These are phyloP conservation scores for Paecilomyces formosus DNA, from an alignment of 2,329 filamentous ascomycete species.

Conservation along the genomic window DNA sequence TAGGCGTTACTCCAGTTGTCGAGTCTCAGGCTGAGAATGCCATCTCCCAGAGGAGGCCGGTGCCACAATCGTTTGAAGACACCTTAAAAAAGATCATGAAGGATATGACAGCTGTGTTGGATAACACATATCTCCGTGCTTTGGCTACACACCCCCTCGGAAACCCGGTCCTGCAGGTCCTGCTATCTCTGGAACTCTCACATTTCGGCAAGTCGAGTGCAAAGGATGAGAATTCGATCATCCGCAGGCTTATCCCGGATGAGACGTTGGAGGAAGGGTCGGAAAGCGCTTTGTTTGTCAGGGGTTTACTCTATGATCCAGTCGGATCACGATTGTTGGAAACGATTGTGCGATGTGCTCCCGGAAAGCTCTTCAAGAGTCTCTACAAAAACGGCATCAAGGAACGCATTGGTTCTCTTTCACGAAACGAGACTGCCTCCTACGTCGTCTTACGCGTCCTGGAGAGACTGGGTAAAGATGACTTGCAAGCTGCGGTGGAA, in stretches of 20 bases:
- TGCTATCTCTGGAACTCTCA: constrained; percentile 78
- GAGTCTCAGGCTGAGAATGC: constrained; percentile 44
- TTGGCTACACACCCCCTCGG: constrained; percentile 84
- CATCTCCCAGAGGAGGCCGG: constrained; percentile 44
- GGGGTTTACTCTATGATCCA: constrained; percentile 78
- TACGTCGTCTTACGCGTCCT: constrained; percentile 81
- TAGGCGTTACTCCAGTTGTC: constrained; percentile 44
- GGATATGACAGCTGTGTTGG: constrained; percentile 66
- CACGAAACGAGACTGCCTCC: constrained; percentile 82
- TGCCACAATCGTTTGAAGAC: constrained; percentile 70
- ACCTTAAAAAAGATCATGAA: constrained; percentile 76
- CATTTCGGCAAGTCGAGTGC: constrained; percentile 61
- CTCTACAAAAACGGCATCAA: constrained; percentile 75
- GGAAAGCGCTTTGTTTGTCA: constrained; percentile 73
- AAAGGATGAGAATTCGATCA: constrained; percentile 59
- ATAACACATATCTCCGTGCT: constrained; percentile 71
- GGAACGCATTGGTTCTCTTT: constrained; percentile 68
- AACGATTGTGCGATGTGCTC: constrained; percentile 70
- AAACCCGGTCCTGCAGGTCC: constrained; percentile 84
- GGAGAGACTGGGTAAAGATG: constrained; percentile 77
- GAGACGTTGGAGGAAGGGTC: constrained; percentile 66
- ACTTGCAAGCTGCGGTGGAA: constrained; percentile 65
- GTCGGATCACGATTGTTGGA: constrained; percentile 88
- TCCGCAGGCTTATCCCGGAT: constrained; percentile 72
- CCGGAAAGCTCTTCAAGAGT: constrained; percentile 84